Evolutionary conservation across 306 rosid species (phyloP).

Genomic region (Astragalus glycyphyllos): DNA sequence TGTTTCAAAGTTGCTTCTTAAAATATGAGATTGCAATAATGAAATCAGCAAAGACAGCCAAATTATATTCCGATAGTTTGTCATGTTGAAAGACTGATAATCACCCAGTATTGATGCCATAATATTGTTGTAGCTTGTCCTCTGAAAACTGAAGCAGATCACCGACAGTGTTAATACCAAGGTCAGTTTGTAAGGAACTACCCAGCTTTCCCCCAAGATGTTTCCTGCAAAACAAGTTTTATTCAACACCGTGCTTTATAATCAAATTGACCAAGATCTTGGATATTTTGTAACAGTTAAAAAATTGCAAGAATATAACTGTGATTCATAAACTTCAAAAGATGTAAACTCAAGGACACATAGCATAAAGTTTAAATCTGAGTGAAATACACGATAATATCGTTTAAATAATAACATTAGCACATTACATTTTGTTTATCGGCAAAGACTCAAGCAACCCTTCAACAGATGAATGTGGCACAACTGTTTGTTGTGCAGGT

Average conservation of each 20-base stretch:
- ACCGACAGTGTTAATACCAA: slow-evolving; percentile 82
- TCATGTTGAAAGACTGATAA: slow-evolving; percentile 28
- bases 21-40: slow-evolving; percentile 15
- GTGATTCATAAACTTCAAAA: slow-evolving; percentile 39
- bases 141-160: slow-evolving; percentile 84
- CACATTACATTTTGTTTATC: slow-evolving; percentile 80
- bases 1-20: slow-evolving; percentile 16
- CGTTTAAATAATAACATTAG: slow-evolving; percentile 34
- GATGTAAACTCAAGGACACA: slow-evolving; percentile 14
- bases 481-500: slow-evolving; percentile 98
- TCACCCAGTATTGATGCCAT: slow-evolving; percentile 93
- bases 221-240: slow-evolving; percentile 67
- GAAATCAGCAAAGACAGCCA: slow-evolving; percentile 17
- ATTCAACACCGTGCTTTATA: slow-evolving; percentile 29
- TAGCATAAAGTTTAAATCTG: not conserved
- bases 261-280: slow-evolving; percentile 13
- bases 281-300: slow-evolving; percentile 19
- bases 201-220: slow-evolving; percentile 99
- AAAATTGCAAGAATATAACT: slow-evolving; percentile 27
- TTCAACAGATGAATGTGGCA: slow-evolving; percentile 78
- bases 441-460: slow-evolving; percentile 88
- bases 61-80: slow-evolving; percentile 28
- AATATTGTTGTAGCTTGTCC: slow-evolving; percentile 80
- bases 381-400: slow-evolving; percentile 20
- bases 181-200: slow-evolving; percentile 79